A percentile compares a stretch with the other conserved stretches of the same genome.
Conservation (phyloP, 2,329 filamentous ascomycete species). For the Sporothrix variecibatus region DNA sequence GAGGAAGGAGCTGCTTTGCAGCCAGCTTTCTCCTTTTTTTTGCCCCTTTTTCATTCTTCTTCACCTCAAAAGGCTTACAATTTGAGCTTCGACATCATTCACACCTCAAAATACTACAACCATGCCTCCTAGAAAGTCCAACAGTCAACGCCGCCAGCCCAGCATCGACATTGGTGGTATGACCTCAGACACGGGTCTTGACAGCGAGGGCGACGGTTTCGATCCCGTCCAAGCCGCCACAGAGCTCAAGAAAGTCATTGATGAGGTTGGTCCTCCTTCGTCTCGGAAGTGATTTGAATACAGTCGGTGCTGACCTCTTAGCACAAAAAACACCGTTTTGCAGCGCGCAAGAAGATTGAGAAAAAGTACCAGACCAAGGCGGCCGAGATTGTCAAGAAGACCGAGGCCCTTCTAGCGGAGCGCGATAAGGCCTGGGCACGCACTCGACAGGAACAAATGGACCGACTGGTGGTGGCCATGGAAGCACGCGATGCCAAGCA, state of each 20-base stretch:
- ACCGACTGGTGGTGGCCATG: conserved; percentile 31
- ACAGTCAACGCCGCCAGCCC: conserved; percentile 16
- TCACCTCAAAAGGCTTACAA: neutral
- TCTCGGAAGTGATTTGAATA: too few relatives aligned
- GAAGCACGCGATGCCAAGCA: conserved; percentile 32
- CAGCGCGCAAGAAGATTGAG: conserved; percentile 32
- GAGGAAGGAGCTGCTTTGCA: neutral
- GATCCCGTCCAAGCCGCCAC: conserved; percentile 30
- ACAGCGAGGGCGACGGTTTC: conserved; percentile 25
- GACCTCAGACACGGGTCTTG: conserved; percentile 10
- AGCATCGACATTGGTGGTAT: conserved; percentile 18
- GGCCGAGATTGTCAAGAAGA: conserved; percentile 31
- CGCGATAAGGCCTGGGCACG: conserved; percentile 17
- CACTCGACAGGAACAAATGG: conserved; percentile 28
- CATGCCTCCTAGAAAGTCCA: conserved; percentile 23
- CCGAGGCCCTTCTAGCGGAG: conserved; percentile 30
- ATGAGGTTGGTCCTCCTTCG: conserved; percentile 22
- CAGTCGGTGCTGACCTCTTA: neutral
- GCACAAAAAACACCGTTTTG: conserved; percentile 32
- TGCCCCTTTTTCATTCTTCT: neutral
- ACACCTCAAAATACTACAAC: neutral
- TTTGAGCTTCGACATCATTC: neutral
- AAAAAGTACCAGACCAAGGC: conserved; percentile 29
- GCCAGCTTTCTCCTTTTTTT: neutral
- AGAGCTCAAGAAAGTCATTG: conserved; percentile 29